A percentile compares a stretch with the other conserved stretches of the same genome.
Conservation (phyloP, 352 stramenopile genomes). For the Globisporangium uncinulatum region DNA sequence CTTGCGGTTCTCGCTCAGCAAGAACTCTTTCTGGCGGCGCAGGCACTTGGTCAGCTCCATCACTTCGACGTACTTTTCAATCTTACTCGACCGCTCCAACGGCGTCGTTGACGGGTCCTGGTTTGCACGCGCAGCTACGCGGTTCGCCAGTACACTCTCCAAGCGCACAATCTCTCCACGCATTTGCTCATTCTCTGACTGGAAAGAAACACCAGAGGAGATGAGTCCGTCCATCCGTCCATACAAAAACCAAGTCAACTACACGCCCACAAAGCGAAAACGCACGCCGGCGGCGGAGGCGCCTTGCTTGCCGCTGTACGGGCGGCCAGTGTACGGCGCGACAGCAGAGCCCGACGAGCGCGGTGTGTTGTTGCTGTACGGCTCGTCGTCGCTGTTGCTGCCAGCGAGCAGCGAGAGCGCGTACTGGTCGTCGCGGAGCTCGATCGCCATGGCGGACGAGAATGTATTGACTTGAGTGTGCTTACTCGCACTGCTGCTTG, state of each 20-base stretch:
- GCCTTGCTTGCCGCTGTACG: conserved; percentile 36
- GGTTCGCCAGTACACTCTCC: conserved; percentile 66
- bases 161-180: conserved; percentile 69
- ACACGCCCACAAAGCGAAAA: not conserved
- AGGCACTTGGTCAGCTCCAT: conserved; percentile 87
- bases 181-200: conserved; percentile 81
- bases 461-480: no score
- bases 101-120: conserved; percentile 61
- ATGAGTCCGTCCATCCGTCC: not conserved
- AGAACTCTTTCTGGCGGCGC: conserved; percentile 78
- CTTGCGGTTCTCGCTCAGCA: conserved; percentile 84
- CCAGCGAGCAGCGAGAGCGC: conserved; percentile 45
- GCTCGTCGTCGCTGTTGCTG: conserved; percentile 51
- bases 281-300: conserved; percentile 28
- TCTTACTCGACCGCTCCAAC: conserved; percentile 75
- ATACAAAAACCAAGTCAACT: not conserved
- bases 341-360: conserved; percentile 9
- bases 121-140: conserved; percentile 66
- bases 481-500: no score
- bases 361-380: conserved; percentile 36
- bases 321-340: conserved; percentile 34
- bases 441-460: conserved; percentile 9
- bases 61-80: conserved; percentile 85
- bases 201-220: not conserved
- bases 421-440: conserved; percentile 24